These are phyloP conservation scores for Mucor mucedo DNA, from an alignment of 371 early-diverging fungal genomes.

Conservation along the genomic window DNA sequence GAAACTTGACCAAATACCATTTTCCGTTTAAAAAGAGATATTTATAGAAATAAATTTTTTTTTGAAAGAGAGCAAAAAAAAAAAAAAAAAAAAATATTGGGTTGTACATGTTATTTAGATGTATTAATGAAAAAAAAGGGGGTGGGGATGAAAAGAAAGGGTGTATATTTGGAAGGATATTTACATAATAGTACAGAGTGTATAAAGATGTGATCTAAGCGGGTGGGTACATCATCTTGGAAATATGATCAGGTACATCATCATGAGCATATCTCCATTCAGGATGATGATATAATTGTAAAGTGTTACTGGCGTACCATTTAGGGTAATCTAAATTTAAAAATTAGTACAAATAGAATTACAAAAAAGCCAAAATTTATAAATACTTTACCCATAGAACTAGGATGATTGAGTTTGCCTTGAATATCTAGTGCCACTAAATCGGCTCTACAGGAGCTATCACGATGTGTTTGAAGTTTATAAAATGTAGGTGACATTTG, in stretches of 20 bases:
- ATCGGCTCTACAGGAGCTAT: constrained; percentile 29
- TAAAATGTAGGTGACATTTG: constrained; percentile 22
- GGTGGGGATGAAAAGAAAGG: background rate
- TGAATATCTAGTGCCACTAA: constrained; percentile 33
- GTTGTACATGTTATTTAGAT: too few species aligned
- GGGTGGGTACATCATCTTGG: constrained; percentile 14
- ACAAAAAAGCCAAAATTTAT: background rate
- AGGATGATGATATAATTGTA: constrained; percentile 35
- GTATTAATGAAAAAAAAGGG: background rate
- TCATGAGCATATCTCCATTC: constrained; percentile 41
- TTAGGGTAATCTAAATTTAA: constrained; percentile 31
- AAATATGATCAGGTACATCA: constrained; percentile 28
- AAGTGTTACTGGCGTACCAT: constrained; percentile 34
- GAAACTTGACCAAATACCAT: too few species aligned
- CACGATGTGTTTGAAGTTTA: constrained; percentile 30
- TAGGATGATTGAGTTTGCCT: constrained; percentile 32
- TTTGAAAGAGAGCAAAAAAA: too few species aligned
- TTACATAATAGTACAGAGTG: background rate
- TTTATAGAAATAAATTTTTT: too few species aligned
- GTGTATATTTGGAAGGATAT: background rate
- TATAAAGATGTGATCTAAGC: background rate
- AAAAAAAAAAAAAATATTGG: too few species aligned
- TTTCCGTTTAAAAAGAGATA: too few species aligned
- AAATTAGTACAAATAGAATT: background rate
- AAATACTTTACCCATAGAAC: constrained; percentile 29